Conservation (phyloP, 495 filamentous ascomycete species). For the Oidiodendron maius region DNA sequence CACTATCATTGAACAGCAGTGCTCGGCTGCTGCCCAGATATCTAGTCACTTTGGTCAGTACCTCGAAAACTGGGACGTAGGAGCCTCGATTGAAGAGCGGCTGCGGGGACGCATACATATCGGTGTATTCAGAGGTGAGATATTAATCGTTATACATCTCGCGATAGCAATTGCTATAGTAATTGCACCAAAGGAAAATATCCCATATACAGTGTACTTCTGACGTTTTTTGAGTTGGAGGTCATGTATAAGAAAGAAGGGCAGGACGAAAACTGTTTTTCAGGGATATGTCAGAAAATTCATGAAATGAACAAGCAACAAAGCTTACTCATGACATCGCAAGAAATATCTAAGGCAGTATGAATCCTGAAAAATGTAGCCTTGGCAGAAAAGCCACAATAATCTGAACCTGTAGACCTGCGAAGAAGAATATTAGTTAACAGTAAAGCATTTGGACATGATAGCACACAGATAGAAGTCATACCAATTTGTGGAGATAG, state of each 20-base stretch:
- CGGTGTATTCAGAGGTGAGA: not conserved
- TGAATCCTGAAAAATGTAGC: not conserved
- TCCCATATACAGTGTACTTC: not conserved
- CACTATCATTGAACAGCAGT: not conserved
- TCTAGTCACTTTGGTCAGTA: not conserved
- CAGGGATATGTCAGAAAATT: not conserved
- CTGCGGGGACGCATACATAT: not conserved
- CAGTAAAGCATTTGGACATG: not conserved
- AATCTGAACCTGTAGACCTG: not conserved
- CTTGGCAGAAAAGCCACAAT: not conserved
- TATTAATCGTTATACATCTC: not conserved
- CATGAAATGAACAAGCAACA: not conserved
- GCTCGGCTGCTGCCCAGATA: not conserved
- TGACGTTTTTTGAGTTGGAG: not conserved
- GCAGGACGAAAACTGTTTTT: not conserved
- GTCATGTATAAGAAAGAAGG: not conserved
- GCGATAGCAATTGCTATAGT: not conserved
- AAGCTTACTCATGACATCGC: not conserved
- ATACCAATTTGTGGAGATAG: not conserved
- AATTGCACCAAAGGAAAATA: not conserved
- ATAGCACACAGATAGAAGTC: not conserved
- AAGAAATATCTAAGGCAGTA: not conserved
- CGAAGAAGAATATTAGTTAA: not conserved
- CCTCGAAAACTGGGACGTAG: not conserved
- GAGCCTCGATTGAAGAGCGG: not conserved